Evolutionary conservation across 441 rosid species (phyloP), one percentile per base, ranked within the genome.

Genomic region (Bocquillonia castaneifolia): DNA sequence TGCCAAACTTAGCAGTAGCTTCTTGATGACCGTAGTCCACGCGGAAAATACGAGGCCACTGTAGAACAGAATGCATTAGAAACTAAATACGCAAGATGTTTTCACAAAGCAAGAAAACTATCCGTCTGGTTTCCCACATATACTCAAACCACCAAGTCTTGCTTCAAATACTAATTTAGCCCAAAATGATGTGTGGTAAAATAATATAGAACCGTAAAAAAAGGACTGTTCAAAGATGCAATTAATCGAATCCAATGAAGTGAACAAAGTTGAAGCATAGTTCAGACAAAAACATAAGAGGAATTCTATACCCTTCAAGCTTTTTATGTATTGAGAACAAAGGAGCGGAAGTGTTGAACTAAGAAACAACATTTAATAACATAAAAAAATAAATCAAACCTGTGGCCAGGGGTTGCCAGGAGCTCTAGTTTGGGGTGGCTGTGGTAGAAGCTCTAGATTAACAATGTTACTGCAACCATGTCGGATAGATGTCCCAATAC

Each of bases 321-420:
- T 36, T 36, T 3, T 36, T 36, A 36, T 36, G 45, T 5, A 18
- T 48, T 18, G 26, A 58, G 45, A 71, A 66, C 44, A 28, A 55
- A 20, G 42, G 17, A 42, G 17, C 3, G 34, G 42, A 58, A 34
- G 25, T 66, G 36, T 62, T 31, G 17, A 28, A 9, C 44, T 5
- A 42, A 17, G 3, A 14, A 3, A 26, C 25, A 29, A 10, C 62
- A 47, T 3, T 20, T 44, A 17, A 22, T 28, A 71, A 63, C 45
- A 0, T 10, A 20, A 22, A 17, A 45, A 63, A 32, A 26, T 32
- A 47, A 68, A 61, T 50, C 70, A 64, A 69, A 96, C 99, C 97
- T 96, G 99, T 42, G 99, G 99, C 99, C 99, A 96, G 29, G 98
- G 99, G 83, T 96, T 96, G 76, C 98, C 97, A 20, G 97, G 90